Base-by-base conservation (phyloP, 2,329 filamentous ascomycete species). In the Pezicula carpinea region DNA sequence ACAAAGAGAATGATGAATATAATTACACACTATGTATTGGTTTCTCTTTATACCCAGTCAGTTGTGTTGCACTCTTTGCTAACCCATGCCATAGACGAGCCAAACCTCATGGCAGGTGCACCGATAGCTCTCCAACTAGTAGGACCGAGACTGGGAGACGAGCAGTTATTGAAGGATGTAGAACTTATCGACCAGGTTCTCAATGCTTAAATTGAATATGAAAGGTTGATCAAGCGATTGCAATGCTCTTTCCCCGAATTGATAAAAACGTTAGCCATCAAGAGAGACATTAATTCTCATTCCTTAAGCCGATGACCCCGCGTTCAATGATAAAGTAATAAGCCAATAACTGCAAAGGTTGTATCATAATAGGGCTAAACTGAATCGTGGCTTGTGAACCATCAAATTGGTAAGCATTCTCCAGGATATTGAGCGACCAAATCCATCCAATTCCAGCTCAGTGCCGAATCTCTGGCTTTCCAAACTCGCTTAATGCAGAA, bases 121-220 rank as follows among this genome's bases (percentile, higher is more conserved):
- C 65, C 64, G 2, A 59, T 66, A 6, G 58, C 59, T 17, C 52
- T 66, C 42, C 64, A 66, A 47, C 49, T 67, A 14, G 61, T 64
- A 3, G 64, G 60, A 4, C 57, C 55, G 8, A 56, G 61, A 44
- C 53, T 65, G 10, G 59, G 56, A 33, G 64, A 67, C 43, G 57
- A 59, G 42, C 62, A 66, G 38, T 48, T 67, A 11, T 46, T 67
- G 34, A 49, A 54, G 40, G 61, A 66, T 48, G 60, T 52, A 2
- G 58, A 62, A 44, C 35, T 59, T 2, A 56, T 66, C 36, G 64
- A 66, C 34, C 43, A 39, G 7, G 48, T 61, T 2, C 31, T 64
- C 35, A 62, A 62, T 50, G 39, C 14, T 8, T 39, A 23, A 45
- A 17, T 6, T 3, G 4, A 6, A 35, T 17, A 35, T 2, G 6